phyloP scores from a whole-genome alignment of 1,139 yeast genomes.

The Candida tetrigidarum region DNA sequence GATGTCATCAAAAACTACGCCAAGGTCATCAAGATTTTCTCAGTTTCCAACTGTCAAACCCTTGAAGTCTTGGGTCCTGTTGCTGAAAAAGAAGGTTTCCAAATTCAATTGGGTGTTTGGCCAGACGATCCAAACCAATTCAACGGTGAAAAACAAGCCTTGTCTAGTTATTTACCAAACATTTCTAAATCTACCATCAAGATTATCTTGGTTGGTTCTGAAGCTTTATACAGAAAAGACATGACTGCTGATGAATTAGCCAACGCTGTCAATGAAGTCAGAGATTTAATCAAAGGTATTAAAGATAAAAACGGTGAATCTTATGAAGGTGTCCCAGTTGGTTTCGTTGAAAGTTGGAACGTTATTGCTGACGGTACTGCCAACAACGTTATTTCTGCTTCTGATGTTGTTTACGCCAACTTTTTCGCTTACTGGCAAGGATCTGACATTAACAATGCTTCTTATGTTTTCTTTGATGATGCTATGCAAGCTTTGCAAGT shows the following conservation, averaged over 20 bases:
- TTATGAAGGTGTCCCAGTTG: slow-evolving; percentile 74
- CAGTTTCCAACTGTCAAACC: slow-evolving; percentile 88
- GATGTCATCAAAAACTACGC: slow-evolving; percentile 58
- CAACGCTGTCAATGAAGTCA: slow-evolving; percentile 60
- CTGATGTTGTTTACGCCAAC: slow-evolving; percentile 87
- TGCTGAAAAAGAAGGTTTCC: slow-evolving; percentile 74
- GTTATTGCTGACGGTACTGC: slow-evolving; percentile 79
- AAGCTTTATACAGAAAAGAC: slow-evolving; percentile 87
- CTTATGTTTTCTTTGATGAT: slow-evolving; percentile 92
- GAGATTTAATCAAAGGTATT: slow-evolving; percentile 57
- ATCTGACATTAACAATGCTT: slow-evolving; percentile 76
- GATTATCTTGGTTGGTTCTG: slow-evolving; percentile 87
- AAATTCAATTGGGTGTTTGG: slow-evolving; percentile 84
- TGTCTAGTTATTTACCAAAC: slow-evolving; percentile 67
- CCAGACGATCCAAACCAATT: slow-evolving; percentile 82
- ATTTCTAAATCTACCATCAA: slow-evolving; percentile 70
- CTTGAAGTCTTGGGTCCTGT: slow-evolving; percentile 85
- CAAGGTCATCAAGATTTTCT: slow-evolving; percentile 74
- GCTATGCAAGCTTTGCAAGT: slow-evolving; percentile 94
- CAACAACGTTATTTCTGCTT: slow-evolving; percentile 69
- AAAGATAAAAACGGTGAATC: slow-evolving; percentile 82
- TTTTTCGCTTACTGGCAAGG: slow-evolving; percentile 99
- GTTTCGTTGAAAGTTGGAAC: slow-evolving; percentile 97
- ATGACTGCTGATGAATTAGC: slow-evolving; percentile 73
- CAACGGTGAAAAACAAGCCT: slow-evolving; percentile 69